A percentile compares a stretch with the other conserved stretches of the same genome.
phyloP scores from a whole-genome alignment of 2,329 filamentous ascomycete species.

The Teratosphaeria viscida region DNA sequence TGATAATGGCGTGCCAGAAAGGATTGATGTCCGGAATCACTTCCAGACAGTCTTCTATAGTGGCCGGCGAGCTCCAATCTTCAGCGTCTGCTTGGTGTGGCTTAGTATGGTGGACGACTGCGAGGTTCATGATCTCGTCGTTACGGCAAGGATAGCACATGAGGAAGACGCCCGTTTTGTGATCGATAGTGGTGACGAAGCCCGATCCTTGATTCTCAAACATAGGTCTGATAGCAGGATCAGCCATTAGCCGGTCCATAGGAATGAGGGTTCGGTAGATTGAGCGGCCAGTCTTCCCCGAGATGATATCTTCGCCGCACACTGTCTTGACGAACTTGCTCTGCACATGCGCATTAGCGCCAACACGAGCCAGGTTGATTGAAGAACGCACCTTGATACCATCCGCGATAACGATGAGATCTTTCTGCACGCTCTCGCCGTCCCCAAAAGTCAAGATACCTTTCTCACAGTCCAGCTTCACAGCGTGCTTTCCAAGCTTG shows the following conservation, averaged over 20 bases:
- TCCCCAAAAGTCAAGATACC: constrained; percentile 7
- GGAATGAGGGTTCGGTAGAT: constrained; percentile 8
- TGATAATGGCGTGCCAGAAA: constrained; percentile 3
- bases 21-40: constrained; percentile 6
- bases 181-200: constrained; percentile 1
- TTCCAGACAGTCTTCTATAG: constrained; percentile 3
- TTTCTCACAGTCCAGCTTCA: constrained; percentile 3
- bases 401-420: constrained; percentile 15
- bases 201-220: constrained; percentile 6
- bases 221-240: constrained; percentile 4
- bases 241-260: constrained; percentile 3
- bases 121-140: constrained; percentile 9
- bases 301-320: constrained; percentile 1
- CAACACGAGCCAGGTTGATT: neutral
- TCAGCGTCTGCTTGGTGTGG: constrained; percentile 7
- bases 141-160: constrained; percentile 8
- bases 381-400: constrained; percentile 6
- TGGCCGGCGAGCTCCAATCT: constrained; percentile 8
- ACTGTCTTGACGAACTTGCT: constrained; percentile 3
- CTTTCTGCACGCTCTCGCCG: constrained; percentile 4
- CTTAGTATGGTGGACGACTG: constrained; percentile 8
- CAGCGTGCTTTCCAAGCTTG: constrained; percentile 7
- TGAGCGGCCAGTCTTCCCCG: constrained; percentile 4
- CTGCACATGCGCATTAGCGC: neutral
- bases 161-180: constrained; percentile 1